These are phyloP conservation scores for Wickerhamiella qilinensis DNA, from an alignment of 805 yeast species.

Conservation along the genomic window DNA sequence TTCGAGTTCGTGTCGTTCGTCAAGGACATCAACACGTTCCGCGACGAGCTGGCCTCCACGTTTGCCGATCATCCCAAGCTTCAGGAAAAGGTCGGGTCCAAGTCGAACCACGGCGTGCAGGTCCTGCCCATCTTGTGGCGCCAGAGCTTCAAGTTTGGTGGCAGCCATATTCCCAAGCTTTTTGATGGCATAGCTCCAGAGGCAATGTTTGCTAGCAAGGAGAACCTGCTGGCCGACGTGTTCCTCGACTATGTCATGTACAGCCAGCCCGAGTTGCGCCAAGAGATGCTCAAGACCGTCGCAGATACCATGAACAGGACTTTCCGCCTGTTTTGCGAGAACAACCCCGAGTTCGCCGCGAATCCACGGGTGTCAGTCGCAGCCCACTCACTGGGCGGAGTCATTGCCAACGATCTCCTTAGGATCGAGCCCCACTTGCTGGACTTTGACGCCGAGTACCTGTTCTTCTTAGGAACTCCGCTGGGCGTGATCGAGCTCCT, in stretches of 20 bases:
- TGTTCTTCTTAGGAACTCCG: constrained; percentile 80
- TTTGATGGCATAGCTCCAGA: constrained; percentile 9
- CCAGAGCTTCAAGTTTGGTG: constrained; percentile 29
- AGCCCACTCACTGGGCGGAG: constrained; percentile 89
- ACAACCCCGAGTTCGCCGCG: constrained; percentile 43
- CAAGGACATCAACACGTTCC: constrained; percentile 57
- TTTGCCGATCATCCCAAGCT: constrained; percentile 4
- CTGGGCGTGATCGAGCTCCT: constrained; percentile 72
- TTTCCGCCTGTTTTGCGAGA: constrained; percentile 38
- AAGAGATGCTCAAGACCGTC: constrained; percentile 47
- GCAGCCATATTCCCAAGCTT: constrained; percentile 5
- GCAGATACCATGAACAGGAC: constrained; percentile 46
- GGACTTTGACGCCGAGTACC: constrained; percentile 55
- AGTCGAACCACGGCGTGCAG: constrained; percentile 38
- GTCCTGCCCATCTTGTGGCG: constrained; percentile 90
- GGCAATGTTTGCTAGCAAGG: constrained; percentile 12
- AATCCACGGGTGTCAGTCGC: constrained; percentile 68
- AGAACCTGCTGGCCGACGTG: constrained; percentile 66
- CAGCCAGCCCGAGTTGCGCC: constrained; percentile 52
- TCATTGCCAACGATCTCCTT: constrained; percentile 62
- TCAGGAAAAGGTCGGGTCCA: constrained; percentile 2
- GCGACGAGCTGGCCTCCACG: constrained; percentile 11
- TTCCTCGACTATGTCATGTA: constrained; percentile 63
- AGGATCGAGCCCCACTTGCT: constrained; percentile 27
- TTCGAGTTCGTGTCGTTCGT: constrained; percentile 75